A percentile compares a stretch with the other conserved stretches of the same genome.
These are phyloP conservation scores for Xylaria longipes DNA, from an alignment of 495 filamentous ascomycete genomes.

Conservation along the genomic window DNA sequence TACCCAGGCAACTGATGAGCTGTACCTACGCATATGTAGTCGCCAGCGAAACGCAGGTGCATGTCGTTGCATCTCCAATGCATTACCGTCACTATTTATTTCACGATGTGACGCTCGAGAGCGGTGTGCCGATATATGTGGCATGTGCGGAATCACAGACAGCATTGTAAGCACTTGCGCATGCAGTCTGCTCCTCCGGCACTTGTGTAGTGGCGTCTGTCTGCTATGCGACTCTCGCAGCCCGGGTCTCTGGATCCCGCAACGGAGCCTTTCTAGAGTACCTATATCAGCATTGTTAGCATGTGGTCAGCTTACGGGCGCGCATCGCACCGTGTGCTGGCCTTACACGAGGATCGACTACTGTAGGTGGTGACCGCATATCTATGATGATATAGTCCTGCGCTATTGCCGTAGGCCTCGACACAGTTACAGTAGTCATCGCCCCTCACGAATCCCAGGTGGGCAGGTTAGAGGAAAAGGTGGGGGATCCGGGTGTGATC, in stretches of 20 bases:
- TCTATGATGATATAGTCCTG: too few relatives aligned
- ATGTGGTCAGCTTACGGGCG: constrained; percentile 4
- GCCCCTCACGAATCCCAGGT: background rate
- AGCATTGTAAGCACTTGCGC: background rate
- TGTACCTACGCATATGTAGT: too few relatives aligned
- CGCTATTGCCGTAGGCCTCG: too few relatives aligned
- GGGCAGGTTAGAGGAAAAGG: background rate
- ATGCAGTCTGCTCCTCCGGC: background rate
- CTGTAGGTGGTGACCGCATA: too few relatives aligned
- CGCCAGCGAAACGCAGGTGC: background rate
- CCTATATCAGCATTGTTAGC: background rate
- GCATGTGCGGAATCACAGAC: background rate
- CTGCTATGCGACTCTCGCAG: background rate
- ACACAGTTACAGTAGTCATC: background rate
- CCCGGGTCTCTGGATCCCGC: constrained; percentile 11
- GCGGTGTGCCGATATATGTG: background rate
- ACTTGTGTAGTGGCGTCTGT: background rate
- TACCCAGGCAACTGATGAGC: background rate
- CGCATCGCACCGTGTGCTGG: background rate
- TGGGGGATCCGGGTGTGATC: background rate
- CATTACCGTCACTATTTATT: background rate
- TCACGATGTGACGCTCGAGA: constrained; percentile 5
- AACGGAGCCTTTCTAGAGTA: background rate
- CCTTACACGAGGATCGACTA: too few relatives aligned
- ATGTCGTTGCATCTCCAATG: background rate